Evolutionary conservation across 139 green algal genomes (phyloP), one percentile per base, ranked within the genome.

Genomic region (Chlamydomonas applanata): DNA sequence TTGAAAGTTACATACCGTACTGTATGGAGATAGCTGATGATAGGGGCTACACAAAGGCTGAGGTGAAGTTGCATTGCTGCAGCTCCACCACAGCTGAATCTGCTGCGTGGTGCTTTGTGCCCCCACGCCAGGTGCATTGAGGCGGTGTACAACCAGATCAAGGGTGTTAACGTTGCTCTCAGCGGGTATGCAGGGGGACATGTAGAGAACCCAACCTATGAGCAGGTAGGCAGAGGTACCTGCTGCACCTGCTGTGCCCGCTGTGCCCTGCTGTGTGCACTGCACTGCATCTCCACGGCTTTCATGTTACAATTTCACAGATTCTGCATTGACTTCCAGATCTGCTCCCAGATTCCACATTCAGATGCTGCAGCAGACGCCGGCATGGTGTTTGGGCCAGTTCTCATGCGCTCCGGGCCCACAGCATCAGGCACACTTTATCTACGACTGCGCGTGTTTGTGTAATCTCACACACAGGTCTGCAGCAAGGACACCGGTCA

Each of bases 401-500:
- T 76, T 32, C 71, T 60, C 3, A 19, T 67, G 49, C 36, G n/a
- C 40, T 7, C 7, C 49, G 46, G 56, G 56, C 14, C 40, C 14
- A n/a, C 32, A 45, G 2, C 35, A 40, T 24, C 2, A 44, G 54
- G 53, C 30, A 35, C 29, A 24, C 9, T n/a, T 45, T 22, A 1
- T 63, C 7, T 7, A 49, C 40, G 40, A 11, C 11, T 49, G 40
- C 40, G 11, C 40, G 40, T 49, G 40, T 49, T 49, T 11, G 7
- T 49, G 7, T n/a, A n/a, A n/a, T n/a, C n/a, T n/a, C n/a, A n/a
- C 40, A 7, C 11, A 34, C 75, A 89, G 84, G 78, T 93, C 14
- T 91, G 83, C 71, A 35, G 20, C 46, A 84, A 82, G 13, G 68
- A 79, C 36, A 89, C 83, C 0, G 88, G 88, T 5, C 87, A 91